A percentile compares a stretch with the other conserved stretches of the same genome.
phyloP scores from a whole-genome alignment of 345 rosid species.

The Populus euphratica region DNA sequence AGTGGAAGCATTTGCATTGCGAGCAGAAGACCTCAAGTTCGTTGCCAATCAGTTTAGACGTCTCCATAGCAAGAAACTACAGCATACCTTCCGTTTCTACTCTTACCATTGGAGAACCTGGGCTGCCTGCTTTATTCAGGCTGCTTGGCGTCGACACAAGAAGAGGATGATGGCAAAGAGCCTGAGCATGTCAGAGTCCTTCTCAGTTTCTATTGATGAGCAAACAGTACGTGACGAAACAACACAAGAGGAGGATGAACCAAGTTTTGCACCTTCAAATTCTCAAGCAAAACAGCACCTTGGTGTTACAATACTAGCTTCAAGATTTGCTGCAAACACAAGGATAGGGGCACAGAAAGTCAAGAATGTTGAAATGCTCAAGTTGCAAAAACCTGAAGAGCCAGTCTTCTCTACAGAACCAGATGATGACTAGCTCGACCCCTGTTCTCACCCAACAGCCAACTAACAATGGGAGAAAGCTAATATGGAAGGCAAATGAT shows the following conservation, averaged over 20 bases:
- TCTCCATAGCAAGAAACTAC: conserved; percentile 91
- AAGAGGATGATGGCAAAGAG: conserved; percentile 51
- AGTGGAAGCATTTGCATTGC: conserved; percentile 91
- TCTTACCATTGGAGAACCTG: conserved; percentile 97
- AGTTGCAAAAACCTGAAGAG: conserved; percentile 74
- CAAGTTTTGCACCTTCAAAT: neutral
- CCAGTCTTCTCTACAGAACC: conserved; percentile 65
- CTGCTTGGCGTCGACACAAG: conserved; percentile 79
- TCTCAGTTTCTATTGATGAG: conserved; percentile 16
- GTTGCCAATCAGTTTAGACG: conserved; percentile 91
- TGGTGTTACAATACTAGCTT: conserved; percentile 57
- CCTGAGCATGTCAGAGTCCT: conserved; percentile 47
- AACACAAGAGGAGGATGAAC: conserved; percentile 23
- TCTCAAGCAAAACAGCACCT: conserved; percentile 35
- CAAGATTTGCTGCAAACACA: conserved; percentile 71
- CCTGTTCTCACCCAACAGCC: neutral
- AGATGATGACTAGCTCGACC: conserved; percentile 36
- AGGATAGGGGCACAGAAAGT: conserved; percentile 57
- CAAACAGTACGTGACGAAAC: conserved; percentile 13
- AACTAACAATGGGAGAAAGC: neutral
- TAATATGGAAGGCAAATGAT: neutral
- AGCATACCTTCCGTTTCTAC: conserved; percentile 82
- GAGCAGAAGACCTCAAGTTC: conserved; percentile 86
- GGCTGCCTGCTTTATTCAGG: conserved; percentile 93
- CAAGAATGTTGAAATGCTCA: conserved; percentile 47